Percentiles rank a stretch among this genome's conserved stretches.
phyloP scores from a whole-genome alignment of 768 basidiomycete genomes.

The Mycena venus region DNA sequence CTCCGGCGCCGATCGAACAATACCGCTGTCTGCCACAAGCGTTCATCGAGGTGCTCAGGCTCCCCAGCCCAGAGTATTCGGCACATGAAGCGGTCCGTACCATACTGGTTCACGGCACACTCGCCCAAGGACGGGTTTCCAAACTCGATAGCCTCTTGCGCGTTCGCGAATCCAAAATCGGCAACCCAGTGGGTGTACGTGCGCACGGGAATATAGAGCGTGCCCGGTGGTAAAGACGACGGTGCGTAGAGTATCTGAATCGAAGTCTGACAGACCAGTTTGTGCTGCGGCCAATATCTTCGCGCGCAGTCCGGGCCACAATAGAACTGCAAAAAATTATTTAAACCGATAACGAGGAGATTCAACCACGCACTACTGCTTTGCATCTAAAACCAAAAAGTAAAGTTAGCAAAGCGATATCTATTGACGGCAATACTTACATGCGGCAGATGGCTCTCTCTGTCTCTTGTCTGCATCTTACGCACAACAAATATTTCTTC shows the following conservation, averaged over 20 bases:
- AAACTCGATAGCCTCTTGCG: slow-evolving; percentile 32
- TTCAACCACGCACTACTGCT: slow-evolving; percentile 2
- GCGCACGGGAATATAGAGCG: slow-evolving; percentile 31
- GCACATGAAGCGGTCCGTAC: slow-evolving; percentile 34
- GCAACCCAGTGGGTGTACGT: slow-evolving; percentile 31
- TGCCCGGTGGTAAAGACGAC: slow-evolving; percentile 18
- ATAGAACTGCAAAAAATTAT: slow-evolving; percentile 33
- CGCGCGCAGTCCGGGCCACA: slow-evolving; percentile 29
- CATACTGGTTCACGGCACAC: slow-evolving; percentile 37
- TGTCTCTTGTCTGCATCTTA: slow-evolving; percentile 19
- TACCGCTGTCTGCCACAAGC: no score
- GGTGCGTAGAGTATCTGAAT: slow-evolving; percentile 22
- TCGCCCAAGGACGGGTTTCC: slow-evolving; percentile 21
- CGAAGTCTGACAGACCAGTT: slow-evolving; percentile 28
- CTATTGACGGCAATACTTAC: slow-evolving; percentile 10
- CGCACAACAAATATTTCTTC: slow-evolving; percentile 9
- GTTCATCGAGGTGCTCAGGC: no score
- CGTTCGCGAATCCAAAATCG: slow-evolving; percentile 33
- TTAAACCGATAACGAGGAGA: background rate
- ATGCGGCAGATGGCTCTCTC: slow-evolving; percentile 23
- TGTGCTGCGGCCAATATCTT: slow-evolving; percentile 29
- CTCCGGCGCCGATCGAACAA: slow-evolving; percentile 32
- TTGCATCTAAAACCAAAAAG: background rate
- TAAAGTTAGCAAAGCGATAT: background rate
- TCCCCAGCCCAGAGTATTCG: slow-evolving; percentile 8